phyloP scores from a whole-genome alignment of 2,329 filamentous ascomycete species.

The Graphium sp. region DNA sequence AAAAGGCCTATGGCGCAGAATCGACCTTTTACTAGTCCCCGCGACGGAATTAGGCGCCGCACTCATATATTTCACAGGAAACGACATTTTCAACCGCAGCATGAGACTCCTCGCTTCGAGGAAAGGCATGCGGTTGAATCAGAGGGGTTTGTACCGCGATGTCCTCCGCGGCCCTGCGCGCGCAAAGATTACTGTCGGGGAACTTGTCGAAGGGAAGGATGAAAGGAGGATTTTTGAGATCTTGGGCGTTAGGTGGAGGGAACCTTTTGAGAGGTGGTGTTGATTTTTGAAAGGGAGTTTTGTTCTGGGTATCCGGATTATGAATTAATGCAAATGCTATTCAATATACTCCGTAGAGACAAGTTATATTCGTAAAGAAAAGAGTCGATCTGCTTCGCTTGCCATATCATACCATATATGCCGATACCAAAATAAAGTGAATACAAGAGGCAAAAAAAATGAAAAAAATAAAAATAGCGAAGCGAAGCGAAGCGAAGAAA shows the following conservation, averaged over 20 bases:
- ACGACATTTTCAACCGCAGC: constrained; percentile 87
- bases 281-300: constrained; percentile 18
- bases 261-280: constrained; percentile 61
- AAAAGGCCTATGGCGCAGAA: constrained; percentile 49
- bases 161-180: constrained; percentile 42
- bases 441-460: background rate
- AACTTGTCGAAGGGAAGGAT: constrained; percentile 54
- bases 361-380: too few relatives aligned
- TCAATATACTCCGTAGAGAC: too few relatives aligned
- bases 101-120: constrained; percentile 63
- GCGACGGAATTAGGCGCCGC: constrained; percentile 67
- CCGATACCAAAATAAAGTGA: background rate
- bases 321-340: too few relatives aligned
- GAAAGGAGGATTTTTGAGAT: constrained; percentile 71
- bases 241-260: constrained; percentile 71
- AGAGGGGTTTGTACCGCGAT: constrained; percentile 60
- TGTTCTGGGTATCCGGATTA: too few relatives aligned
- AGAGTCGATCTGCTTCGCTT: too few relatives aligned
- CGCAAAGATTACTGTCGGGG: constrained; percentile 48
- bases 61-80: constrained; percentile 88
- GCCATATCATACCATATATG: too few relatives aligned
- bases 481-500: background rate
- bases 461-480: background rate
- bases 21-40: constrained; percentile 75
- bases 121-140: constrained; percentile 74